These are phyloP conservation scores for Fusarium sp. DNA, from an alignment of 2,329 filamentous ascomycete species.

Conservation along the genomic window DNA sequence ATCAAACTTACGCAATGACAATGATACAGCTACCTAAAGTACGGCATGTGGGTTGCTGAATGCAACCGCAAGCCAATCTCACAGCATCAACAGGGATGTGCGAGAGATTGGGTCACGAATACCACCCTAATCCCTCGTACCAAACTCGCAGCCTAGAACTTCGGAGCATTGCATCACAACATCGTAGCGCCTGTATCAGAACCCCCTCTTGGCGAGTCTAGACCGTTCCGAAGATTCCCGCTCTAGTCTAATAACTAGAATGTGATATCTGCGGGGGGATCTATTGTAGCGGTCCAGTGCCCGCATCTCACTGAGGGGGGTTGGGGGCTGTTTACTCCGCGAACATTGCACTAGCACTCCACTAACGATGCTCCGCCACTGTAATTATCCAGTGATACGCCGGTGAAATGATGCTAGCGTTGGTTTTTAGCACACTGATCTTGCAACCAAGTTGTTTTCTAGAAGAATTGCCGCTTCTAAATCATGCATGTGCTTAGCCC, in stretches of 20 bases:
- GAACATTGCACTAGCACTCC: background rate
- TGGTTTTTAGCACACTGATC: background rate
- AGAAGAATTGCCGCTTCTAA: background rate
- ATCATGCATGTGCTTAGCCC: background rate
- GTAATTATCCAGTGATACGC: background rate
- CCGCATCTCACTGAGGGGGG: background rate
- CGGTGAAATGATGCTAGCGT: background rate
- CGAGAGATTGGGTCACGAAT: background rate
- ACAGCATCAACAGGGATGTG: background rate
- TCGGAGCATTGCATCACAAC: slow-evolving; percentile 8
- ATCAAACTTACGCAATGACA: background rate
- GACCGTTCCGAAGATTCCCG: slow-evolving; percentile 16
- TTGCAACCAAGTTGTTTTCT: background rate
- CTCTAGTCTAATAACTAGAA: background rate
- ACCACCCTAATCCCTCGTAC: background rate
- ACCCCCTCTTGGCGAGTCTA: background rate
- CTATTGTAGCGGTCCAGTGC: background rate
- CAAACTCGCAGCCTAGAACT: background rate
- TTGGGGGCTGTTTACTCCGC: background rate
- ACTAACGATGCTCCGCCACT: background rate
- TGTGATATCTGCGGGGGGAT: slow-evolving; percentile 1
- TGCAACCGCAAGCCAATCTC: background rate
- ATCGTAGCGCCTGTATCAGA: background rate
- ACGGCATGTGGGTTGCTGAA: background rate
- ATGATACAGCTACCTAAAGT: background rate